Percentiles rank a stretch among this genome's conserved stretches.
Conservation (phyloP, 2,329 filamentous ascomycete species). For the Penicillium janthinellum region DNA sequence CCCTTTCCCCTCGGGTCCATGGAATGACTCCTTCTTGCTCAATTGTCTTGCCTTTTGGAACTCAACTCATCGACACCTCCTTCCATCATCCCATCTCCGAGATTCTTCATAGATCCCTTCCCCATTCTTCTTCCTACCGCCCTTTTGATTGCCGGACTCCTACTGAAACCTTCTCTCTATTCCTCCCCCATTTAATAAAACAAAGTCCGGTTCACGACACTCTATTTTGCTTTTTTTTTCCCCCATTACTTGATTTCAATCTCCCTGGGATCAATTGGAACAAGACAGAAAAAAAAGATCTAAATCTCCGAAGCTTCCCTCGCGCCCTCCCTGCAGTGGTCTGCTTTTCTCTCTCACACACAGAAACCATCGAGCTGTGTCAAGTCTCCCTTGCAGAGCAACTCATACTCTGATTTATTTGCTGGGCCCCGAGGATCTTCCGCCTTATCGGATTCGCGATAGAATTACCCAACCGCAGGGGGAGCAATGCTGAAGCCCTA, state of each 20-base stretch:
- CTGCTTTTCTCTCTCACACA: background rate
- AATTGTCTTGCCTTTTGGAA: constrained; percentile 12
- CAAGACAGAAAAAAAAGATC: background rate
- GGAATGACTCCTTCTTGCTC: constrained; percentile 18
- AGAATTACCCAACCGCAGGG: constrained; percentile 27
- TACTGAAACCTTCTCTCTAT: background rate
- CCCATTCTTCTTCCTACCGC: constrained; percentile 22
- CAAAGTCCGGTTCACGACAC: background rate
- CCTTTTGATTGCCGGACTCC: constrained; percentile 7
- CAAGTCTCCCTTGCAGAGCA: constrained; percentile 25
- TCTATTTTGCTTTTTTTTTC: background rate
- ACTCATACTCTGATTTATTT: constrained; percentile 21
- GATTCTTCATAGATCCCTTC: constrained; percentile 30
- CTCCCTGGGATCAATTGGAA: background rate
- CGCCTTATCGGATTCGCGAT: constrained; percentile 24
- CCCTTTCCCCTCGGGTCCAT: constrained; percentile 29
- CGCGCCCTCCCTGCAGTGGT: background rate
- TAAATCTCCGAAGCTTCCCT: background rate
- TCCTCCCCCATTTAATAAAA: background rate
- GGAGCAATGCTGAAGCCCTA: constrained; percentile 33
- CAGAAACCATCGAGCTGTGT: background rate
- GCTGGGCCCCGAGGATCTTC: constrained; percentile 15
- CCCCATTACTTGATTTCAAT: background rate
- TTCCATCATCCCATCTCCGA: constrained; percentile 7
- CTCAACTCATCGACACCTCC: constrained; percentile 7